Base-by-base conservation (phyloP, 495 filamentous ascomycete genomes). In the Penicillium argentinense region DNA sequence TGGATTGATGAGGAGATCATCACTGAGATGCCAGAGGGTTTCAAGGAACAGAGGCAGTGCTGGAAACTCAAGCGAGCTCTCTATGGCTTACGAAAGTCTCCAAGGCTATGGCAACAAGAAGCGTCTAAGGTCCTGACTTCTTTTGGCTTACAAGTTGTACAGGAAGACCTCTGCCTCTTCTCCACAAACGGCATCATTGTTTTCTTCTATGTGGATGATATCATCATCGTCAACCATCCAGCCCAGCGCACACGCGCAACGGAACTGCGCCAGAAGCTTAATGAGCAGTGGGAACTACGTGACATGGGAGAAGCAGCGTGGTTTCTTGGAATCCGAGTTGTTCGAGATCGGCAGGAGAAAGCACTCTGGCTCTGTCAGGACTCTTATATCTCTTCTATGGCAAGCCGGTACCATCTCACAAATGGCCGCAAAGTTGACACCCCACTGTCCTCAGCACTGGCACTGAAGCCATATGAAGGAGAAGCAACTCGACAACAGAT, bases 71-170 rank as follows among this genome's bases (percentile, higher is more conserved):
- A 9, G 1, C 30, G 33, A 38, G 61, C 58, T 2, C 18, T 64
- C 17, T 64, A 64, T 44, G 61, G 57, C 8, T 45, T 64, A 3
- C 30, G 59, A 9, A 45, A 39, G 18, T 57, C 61, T 5, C 52
- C 52, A 25, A 21, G 41, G 1, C 42, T 67, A 18, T 67, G 49
- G 55, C 48, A 62, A 23, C 26, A 50, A 9, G 51, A 64, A 26
- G 38, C 59, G 1, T 29, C 42, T 7, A 12, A 9, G 21, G 51
- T 51, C 9, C 40, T 65, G 1, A 4, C 3, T 3, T 37, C 55
- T 2, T 27, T 66, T n/a, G 56, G 41, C 6, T 32, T 64, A 9
- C 8, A 48, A n/a, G n/a, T 25, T 4, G 42, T 64, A 16, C 38
- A 40, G 8, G 48, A 54, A 16, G 50, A 54, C 22, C 43, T 37